Evolutionary conservation across 495 filamentous ascomycete species (phyloP), one percentile per base, ranked within the genome.

Genomic region (Elasticomyces elasticus): DNA sequence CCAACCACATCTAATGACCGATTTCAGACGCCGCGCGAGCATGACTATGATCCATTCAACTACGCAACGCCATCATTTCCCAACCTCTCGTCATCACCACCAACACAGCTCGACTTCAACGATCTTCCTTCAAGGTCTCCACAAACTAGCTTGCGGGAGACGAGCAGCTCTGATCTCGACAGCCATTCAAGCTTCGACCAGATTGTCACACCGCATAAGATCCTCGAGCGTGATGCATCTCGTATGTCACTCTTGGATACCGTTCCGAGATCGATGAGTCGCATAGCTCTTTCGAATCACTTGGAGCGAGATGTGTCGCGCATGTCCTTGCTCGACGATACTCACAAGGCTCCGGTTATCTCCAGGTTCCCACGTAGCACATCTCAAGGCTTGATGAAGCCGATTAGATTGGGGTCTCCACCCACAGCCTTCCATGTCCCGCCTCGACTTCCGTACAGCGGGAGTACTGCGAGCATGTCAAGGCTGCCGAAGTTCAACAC

Each of bases 131-230:
- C 35, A 13, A 42, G 33, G n/a, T 54, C 51, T 10, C 43, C 56
- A 10, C 51, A 20, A 24, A 17, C 27, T 23, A 24, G 11, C 11
- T 57, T 48, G 5, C 51, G 42, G 4, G 51, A 45, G 15, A 23
- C 20, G 2, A 59, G 37, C 19, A 30, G 20, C 13, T 59, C 52
- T 9, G 53, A 56, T 22, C 41, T 60, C n/a, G 58, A 52, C 19
- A 56, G 46, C 46, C 37, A 60, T 31, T 33, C 35, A 7, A 60
- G 58, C 53, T 56, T 56, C 52, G 45, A 56, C 49, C 33, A 60
- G 23, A 60, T 60, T 47, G 41, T 52, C 41, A 55, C 52, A 11
- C 58, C 58, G 9, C 20, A 46, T 25, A 42, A 44, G 10, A 5
- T 37, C 38, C 41, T 51, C 19, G 15, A 47, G 30, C 52, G 58